Base-by-base conservation (phyloP, 2,329 filamentous ascomycete species). In the Claviceps africana region DNA sequence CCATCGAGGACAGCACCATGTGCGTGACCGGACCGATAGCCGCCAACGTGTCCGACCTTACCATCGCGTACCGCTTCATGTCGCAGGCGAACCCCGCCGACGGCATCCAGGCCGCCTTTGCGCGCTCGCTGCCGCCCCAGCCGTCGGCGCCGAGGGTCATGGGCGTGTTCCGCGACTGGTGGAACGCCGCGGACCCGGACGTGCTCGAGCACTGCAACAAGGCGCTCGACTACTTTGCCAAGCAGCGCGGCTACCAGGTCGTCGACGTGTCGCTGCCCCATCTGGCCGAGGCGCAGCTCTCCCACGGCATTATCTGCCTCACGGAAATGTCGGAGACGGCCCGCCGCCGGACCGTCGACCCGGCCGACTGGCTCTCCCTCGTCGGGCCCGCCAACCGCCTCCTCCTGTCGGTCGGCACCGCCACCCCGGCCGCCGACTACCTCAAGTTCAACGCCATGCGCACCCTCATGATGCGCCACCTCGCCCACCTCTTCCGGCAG, bases 41-140 rank as follows among this genome's bases (percentile, higher is more conserved):
- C 17, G 76, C 80, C 47, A 91, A 77, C 51, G 86, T 86, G 56
- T 73, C 82, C 37, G 90, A 95, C 61, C 77, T 96, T 6, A 83
- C 85, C 55, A 74, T 89, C 50, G 84, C 86, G n/a, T 96, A 93
- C 70, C 82, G 86, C 48, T 65, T 86, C 59, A 88, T 94, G 77
- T 77, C 86, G 2, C 76, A 81, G 50, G 85, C 88, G 0, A 78
- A 95, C 60, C 78, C 83, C 0, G 67, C 73, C 2, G 76, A 84
- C 62, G 70, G 75, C 0, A 67, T 75, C 8, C 84, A 85, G 19
- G 68, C 76, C 8, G 69, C 74, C 15, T 93, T 94, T 64, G 76
- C 77, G 0, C 73, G 80, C 4, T 80, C 79, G 15, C 57, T 70
- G 8, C 69, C 76, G 4, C 69, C 70, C 0, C 59, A 60, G 6